Evolutionary conservation across 1,284 basidiomycete species (phyloP).

Genomic region (Boletus calvinii): DNA sequence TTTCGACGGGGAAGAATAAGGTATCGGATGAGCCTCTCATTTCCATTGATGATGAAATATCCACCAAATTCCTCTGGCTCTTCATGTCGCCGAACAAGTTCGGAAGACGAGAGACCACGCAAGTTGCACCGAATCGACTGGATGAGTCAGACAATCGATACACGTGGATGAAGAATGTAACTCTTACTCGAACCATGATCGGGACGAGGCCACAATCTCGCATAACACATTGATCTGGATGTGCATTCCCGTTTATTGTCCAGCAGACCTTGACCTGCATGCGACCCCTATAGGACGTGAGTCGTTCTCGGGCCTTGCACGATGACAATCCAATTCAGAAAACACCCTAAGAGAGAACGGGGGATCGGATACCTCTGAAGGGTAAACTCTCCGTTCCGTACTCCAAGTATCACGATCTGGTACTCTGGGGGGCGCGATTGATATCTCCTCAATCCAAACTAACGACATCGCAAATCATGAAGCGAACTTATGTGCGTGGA

Average conservation of each 20-base stretch:
- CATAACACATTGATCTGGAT: conserved; percentile 71
- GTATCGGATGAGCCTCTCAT: conserved; percentile 97
- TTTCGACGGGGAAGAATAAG: conserved; percentile 90
- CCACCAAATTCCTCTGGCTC: conserved; percentile 99
- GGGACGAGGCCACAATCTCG: conserved; percentile 93
- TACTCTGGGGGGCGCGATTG: conserved; percentile 85
- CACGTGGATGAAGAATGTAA: conserved; percentile 2
- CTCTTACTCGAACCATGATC: conserved; percentile 91
- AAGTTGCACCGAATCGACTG: conserved; percentile 96
- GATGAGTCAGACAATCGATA: not conserved
- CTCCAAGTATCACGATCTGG: conserved; percentile 80
- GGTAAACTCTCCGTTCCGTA: conserved; percentile 80
- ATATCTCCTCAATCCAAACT: conserved; percentile 92
- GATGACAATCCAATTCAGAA: conserved; percentile 10
- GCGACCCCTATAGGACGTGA: conserved; percentile 89
- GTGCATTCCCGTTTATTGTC: conserved; percentile 68
- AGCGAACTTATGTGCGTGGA: conserved; percentile 10
- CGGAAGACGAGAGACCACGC: conserved; percentile 78
- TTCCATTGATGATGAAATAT: conserved; percentile 99
- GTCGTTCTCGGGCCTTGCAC: conserved; percentile 81
- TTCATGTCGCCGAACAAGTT: conserved; percentile 89
- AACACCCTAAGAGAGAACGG: not conserved
- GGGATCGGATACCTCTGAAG: conserved; percentile 69
- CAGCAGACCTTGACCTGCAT: conserved; percentile 92
- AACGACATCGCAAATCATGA: conserved; percentile 12